A percentile compares a stretch with the other conserved stretches of the same genome.
Evolutionary conservation across 2,329 filamentous ascomycete genomes (phyloP).

Genomic region (Fusarium solani-melongenae): DNA sequence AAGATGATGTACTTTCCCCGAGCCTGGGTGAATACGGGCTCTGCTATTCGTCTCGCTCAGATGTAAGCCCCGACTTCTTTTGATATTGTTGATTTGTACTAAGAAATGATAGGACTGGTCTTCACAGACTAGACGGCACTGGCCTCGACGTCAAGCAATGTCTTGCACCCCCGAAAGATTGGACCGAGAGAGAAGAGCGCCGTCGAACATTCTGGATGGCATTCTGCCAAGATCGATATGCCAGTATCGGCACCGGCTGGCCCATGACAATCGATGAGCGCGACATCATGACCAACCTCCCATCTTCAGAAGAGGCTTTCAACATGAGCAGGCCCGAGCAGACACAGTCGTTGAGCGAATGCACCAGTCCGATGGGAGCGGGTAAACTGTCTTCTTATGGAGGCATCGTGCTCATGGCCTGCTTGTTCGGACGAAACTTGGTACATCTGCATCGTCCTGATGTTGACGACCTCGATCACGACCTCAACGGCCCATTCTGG

Average conservation of each 20-base stretch:
- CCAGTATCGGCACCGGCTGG: conserved; percentile 97
- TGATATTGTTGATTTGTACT: background rate
- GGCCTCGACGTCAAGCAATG: conserved; percentile 94
- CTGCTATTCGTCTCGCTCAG: conserved; percentile 81
- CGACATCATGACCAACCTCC: conserved; percentile 89
- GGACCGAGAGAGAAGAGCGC: conserved; percentile 93
- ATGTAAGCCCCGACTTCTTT: conserved; percentile 67
- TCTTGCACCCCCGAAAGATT: conserved; percentile 85
- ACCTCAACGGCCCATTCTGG: conserved; percentile 96
- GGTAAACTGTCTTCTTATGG: conserved; percentile 81
- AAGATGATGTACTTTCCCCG: conserved; percentile 97
- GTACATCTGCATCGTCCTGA: conserved; percentile 91
- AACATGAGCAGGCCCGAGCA: conserved; percentile 80
- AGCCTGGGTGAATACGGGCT: conserved; percentile 92
- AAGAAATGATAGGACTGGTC: conserved; percentile 77
- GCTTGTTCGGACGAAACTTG: conserved; percentile 89
- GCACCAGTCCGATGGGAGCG: conserved; percentile 77
- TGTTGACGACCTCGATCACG: conserved; percentile 81
- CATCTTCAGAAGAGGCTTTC: conserved; percentile 85
- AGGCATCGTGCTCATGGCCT: conserved; percentile 85
- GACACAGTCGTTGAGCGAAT: conserved; percentile 76
- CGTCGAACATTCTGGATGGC: conserved; percentile 95
- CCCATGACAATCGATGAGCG: conserved; percentile 93
- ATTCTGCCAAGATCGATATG: conserved; percentile 90
- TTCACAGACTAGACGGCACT: conserved; percentile 85